Evolutionary conservation across 1,284 basidiomycete genomes (phyloP).

Genomic region (Marasmius oreades): DNA sequence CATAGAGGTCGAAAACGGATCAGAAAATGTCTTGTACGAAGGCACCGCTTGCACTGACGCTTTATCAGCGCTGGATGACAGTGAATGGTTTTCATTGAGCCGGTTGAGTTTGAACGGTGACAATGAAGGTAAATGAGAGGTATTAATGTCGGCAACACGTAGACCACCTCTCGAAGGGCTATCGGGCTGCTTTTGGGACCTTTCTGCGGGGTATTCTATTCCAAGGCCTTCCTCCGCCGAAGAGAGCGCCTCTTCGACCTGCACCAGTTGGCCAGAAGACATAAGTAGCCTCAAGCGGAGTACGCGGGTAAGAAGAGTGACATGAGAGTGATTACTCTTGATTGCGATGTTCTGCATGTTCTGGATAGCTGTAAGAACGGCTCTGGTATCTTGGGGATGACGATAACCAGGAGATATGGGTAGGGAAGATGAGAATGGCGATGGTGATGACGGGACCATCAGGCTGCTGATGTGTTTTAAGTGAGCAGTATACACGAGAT

Average conservation of each 20-base stretch:
- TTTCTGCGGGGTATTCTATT: constrained; percentile 22
- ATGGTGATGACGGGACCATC: constrained; percentile 22
- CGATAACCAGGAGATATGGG: constrained; percentile 12
- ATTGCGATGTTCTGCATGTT: constrained; percentile 38
- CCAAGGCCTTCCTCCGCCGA: constrained; percentile 43
- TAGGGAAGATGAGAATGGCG: constrained; percentile 3
- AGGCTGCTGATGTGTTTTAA: constrained; percentile 49
- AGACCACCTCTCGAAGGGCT: constrained; percentile 3
- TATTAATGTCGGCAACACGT: constrained; percentile 11
- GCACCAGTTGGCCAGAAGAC: constrained; percentile 47
- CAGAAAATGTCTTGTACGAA: constrained; percentile 30
- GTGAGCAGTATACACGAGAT: constrained; percentile 50
- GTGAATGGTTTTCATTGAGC: background rate
- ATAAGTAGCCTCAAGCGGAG: constrained; percentile 52
- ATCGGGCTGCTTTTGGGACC: background rate
- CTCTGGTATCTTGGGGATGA: constrained; percentile 31
- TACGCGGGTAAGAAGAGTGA: constrained; percentile 44
- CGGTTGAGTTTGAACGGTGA: constrained; percentile 1
- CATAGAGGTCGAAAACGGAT: constrained; percentile 42
- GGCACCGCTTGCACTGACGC: constrained; percentile 27
- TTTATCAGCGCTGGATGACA: constrained; percentile 17
- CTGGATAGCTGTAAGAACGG: constrained; percentile 40
- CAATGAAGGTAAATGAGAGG: constrained; percentile 2
- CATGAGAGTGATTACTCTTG: constrained; percentile 37
- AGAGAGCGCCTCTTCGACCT: constrained; percentile 41